phyloP scores from a whole-genome alignment of 805 yeast genomes.

The Candida sithepensis region DNA sequence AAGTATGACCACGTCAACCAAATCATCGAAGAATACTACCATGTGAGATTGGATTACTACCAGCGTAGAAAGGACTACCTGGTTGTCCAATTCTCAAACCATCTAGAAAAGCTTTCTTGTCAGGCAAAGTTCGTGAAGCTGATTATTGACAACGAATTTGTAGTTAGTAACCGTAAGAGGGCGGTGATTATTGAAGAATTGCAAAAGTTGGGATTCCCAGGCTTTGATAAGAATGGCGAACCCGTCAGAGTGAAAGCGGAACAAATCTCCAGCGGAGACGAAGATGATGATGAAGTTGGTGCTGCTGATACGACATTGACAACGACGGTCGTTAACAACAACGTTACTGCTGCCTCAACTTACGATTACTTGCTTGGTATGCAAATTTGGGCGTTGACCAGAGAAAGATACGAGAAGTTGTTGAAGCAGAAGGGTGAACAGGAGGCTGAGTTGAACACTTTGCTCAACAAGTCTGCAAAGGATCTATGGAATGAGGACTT shows the following conservation, averaged over 20 bases:
- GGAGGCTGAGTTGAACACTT: slow-evolving; percentile 62
- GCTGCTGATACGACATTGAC: slow-evolving; percentile 38
- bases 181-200: slow-evolving; percentile 61
- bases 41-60: slow-evolving; percentile 81
- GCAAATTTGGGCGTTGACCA: slow-evolving; percentile 91
- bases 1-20: slow-evolving; percentile 74
- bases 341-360: slow-evolving; percentile 52
- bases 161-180: slow-evolving; percentile 73
- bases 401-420: slow-evolving; percentile 80
- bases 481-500: slow-evolving; percentile 87
- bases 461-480: slow-evolving; percentile 70
- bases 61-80: slow-evolving; percentile 85
- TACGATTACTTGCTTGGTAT: slow-evolving; percentile 88
- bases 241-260: slow-evolving; percentile 47
- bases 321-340: slow-evolving; percentile 38
- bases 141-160: slow-evolving; percentile 73
- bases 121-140: slow-evolving; percentile 91
- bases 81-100: slow-evolving; percentile 65
- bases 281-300: slow-evolving; percentile 37
- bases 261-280: slow-evolving; percentile 43
- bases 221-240: slow-evolving; percentile 66
- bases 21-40: slow-evolving; percentile 80
- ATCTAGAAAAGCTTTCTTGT: slow-evolving; percentile 66
- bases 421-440: slow-evolving; percentile 68
- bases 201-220: slow-evolving; percentile 64